Base-by-base conservation (phyloP, 352 stramenopile genomes). In the Phytophthora kernoviae region DNA sequence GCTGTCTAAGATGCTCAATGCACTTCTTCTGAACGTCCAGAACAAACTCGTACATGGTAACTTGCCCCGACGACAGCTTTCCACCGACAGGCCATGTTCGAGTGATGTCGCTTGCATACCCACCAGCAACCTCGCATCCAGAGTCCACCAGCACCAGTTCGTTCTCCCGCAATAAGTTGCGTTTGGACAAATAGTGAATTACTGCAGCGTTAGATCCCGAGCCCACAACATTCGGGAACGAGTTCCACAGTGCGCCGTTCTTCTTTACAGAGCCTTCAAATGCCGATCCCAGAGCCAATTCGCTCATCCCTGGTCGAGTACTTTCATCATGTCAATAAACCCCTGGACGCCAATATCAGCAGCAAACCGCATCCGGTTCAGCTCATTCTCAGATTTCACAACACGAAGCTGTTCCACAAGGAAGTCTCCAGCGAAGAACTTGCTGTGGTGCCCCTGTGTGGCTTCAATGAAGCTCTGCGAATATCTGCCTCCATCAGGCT, bases 111-210 rank as follows among this genome's bases (percentile, higher is more conserved):
- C 85, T 91, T 15, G 80, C 79, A 40, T 94, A 94, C 21, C 83
- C 84, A 12, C 83, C 85, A 26, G 77, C 76, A 48, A 94, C 81
- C 58, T 93, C 85, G 34, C 85, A 94, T 6, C 85, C 85, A 15
- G 85, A 88, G 54, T 94, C 85, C 26, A 94, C 84, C n/a, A 94
- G 70, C 65, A 94, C 85, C 30, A 94, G 72, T n/a, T 94, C 85
- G 30, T 88, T 53, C 8, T 73, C 33, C 2, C 67, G 44, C 0
- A 94, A 58, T 43, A 91, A 45, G 32, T 78, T 73, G 24, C 85
- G 79, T 64, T 94, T 94, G 2, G 81, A 62, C 9, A 94, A 59
- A 54, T 94, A 94, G 61, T 94, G 85, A 51, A 94, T 91, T 22
- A 94, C 78, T 2, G 85, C 83, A n/a, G 81, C 85, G 55, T 94